Conservation (phyloP, 805 yeast genomes). For the Candida hispaniensis region DNA sequence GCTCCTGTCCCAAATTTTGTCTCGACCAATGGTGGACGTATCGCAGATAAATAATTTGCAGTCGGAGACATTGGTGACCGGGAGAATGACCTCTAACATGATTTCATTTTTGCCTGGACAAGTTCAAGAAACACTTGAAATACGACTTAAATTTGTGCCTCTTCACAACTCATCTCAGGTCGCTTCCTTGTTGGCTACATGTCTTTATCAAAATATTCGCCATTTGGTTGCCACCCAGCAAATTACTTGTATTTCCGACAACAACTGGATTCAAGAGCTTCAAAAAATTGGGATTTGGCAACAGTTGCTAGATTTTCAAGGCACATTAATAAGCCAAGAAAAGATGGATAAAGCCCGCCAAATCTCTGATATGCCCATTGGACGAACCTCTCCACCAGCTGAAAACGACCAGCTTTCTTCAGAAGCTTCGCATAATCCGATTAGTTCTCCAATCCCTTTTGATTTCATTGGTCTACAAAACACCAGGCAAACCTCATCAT, state of each 20-base stretch:
- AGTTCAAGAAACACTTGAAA: constrained; percentile 12
- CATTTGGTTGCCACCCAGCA: constrained; percentile 1
- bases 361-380: no score
- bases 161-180: constrained; percentile 9
- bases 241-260: constrained; percentile 4
- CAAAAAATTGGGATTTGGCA: constrained; percentile 12
- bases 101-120: constrained; percentile 12
- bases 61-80: constrained; percentile 6
- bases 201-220: constrained; percentile 5
- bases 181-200: constrained; percentile 14
- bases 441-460: no score
- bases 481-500: not conserved
- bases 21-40: constrained; percentile 12
- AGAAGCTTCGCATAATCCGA: no score
- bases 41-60: constrained; percentile 1
- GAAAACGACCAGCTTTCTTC: no score
- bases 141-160: constrained; percentile 12
- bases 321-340: no score
- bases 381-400: no score
- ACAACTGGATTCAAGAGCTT: constrained; percentile 9
- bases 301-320: constrained; percentile 9
- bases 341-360: no score
- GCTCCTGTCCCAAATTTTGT: constrained; percentile 24
- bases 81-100: constrained; percentile 7
- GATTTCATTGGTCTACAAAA: not conserved